Evolutionary conservation across 2,329 filamentous ascomycete genomes (phyloP).

Genomic region (Sarocladium kiliense): DNA sequence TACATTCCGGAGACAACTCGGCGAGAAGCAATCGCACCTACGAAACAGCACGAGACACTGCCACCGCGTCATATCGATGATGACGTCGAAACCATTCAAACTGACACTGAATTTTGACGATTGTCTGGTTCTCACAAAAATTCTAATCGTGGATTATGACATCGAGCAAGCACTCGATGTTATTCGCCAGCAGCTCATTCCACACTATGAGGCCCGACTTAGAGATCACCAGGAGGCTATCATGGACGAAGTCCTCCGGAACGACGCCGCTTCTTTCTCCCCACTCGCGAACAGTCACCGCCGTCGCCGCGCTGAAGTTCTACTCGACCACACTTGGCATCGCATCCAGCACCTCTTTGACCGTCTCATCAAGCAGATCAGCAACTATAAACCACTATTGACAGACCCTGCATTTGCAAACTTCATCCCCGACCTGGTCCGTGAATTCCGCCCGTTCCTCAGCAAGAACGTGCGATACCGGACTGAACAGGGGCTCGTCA

Average conservation of each 20-base stretch:
- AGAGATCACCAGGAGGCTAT: slow-evolving; percentile 21
- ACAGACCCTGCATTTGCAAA: background rate
- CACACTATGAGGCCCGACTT: slow-evolving; percentile 26
- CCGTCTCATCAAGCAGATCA: slow-evolving; percentile 21
- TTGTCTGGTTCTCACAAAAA: slow-evolving; percentile 39
- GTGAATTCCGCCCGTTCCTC: slow-evolving; percentile 29
- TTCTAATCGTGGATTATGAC: slow-evolving; percentile 23
- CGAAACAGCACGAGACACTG: background rate
- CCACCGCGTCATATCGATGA: slow-evolving; percentile 49
- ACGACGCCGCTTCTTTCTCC: slow-evolving; percentile 14
- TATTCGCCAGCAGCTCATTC: slow-evolving; percentile 35
- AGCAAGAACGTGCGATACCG: slow-evolving; percentile 24
- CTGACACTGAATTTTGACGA: slow-evolving; percentile 52
- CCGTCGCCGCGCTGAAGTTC: slow-evolving; percentile 23
- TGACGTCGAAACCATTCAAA: slow-evolving; percentile 54
- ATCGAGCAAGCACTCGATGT: slow-evolving; percentile 13
- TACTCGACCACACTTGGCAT: slow-evolving; percentile 27
- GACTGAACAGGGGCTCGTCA: slow-evolving; percentile 24
- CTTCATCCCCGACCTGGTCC: slow-evolving; percentile 22
- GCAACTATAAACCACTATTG: slow-evolving; percentile 10
- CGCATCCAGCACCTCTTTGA: slow-evolving; percentile 23
- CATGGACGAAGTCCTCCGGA: slow-evolving; percentile 27
- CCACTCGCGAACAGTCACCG: slow-evolving; percentile 15
- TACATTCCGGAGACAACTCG: slow-evolving; percentile 21
- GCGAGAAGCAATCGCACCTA: background rate